Evolutionary conservation across 345 rosid genomes (phyloP).

Genomic region (Citropsis articulata): DNA sequence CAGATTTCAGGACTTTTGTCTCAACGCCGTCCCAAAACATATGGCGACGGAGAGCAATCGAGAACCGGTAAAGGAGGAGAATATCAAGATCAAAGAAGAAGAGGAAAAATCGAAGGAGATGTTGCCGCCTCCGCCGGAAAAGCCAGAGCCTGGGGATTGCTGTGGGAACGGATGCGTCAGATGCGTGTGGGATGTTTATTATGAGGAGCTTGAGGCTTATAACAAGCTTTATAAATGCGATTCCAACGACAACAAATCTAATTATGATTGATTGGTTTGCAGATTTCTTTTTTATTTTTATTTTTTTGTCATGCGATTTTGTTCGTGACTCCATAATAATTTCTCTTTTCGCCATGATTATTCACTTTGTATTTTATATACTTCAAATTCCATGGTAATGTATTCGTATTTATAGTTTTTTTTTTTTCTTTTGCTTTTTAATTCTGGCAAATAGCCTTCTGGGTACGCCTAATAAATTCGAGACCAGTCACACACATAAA

Average conservation of each 20-base stretch:
- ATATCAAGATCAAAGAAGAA: conserved; percentile 1
- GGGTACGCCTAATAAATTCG: too few relatives aligned
- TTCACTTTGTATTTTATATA: too few relatives aligned
- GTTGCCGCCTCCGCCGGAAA: conserved; percentile 75
- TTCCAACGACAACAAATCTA: conserved; percentile 13
- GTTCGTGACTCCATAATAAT: too few relatives aligned
- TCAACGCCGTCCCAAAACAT: neutral
- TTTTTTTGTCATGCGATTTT: too few relatives aligned
- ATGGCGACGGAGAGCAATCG: conserved; percentile 15
- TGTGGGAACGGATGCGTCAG: conserved; percentile 94
- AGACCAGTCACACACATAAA: too few relatives aligned
- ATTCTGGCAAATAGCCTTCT: too few relatives aligned
- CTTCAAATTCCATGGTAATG: too few relatives aligned
- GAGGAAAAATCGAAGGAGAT: conserved; percentile 15
- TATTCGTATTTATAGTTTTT: too few relatives aligned
- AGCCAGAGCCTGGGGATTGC: conserved; percentile 92
- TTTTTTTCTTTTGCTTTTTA: too few relatives aligned
- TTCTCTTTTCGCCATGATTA: too few relatives aligned
- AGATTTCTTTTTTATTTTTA: neutral
- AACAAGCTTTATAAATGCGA: conserved; percentile 38
- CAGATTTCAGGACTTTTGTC: neutral
- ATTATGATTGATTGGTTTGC: neutral
- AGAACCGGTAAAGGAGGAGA: neutral
- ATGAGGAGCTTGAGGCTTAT: conserved; percentile 81
- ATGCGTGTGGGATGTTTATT: conserved; percentile 96